Conservation (phyloP, 2,329 filamentous ascomycete species). For the Alternaria incomplexa region DNA sequence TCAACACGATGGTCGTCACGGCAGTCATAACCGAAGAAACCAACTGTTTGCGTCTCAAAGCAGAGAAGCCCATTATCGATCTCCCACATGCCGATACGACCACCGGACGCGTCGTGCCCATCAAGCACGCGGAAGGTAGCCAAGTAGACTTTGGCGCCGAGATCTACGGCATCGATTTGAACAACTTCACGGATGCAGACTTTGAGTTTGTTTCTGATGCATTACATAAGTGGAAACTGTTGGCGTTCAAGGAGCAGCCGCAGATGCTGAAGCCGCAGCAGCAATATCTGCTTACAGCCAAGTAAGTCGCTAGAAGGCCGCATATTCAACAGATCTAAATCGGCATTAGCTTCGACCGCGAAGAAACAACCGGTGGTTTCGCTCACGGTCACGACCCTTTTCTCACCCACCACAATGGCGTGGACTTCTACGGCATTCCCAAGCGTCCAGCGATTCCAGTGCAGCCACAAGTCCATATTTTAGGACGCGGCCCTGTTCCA, state of each 20-base stretch:
- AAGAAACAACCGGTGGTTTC: conserved; percentile 15
- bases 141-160: conserved; percentile 14
- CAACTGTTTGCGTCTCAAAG: not conserved
- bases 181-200: conserved; percentile 16
- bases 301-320: not conserved
- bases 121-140: conserved; percentile 5
- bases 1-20: not conserved
- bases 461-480: conserved; percentile 17
- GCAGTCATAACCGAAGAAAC: not conserved
- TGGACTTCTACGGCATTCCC: conserved; percentile 13
- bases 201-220: conserved; percentile 15
- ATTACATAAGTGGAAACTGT: conserved; percentile 6
- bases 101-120: conserved; percentile 8
- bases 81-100: conserved; percentile 10
- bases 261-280: conserved; percentile 14
- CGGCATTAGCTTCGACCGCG: conserved; percentile 7
- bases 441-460: conserved; percentile 16
- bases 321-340: not conserved
- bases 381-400: conserved; percentile 17
- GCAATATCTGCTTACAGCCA: conserved; percentile 10
- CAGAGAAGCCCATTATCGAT: not conserved
- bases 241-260: conserved; percentile 17
- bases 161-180: conserved; percentile 17
- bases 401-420: conserved; percentile 10
- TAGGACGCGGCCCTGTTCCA: conserved; percentile 13